A percentile compares a stretch with the other conserved stretches of the same genome.
These are phyloP conservation scores for Vitis rotundifolia DNA, from an alignment of 164 flowering plant genomes.

Conservation along the genomic window DNA sequence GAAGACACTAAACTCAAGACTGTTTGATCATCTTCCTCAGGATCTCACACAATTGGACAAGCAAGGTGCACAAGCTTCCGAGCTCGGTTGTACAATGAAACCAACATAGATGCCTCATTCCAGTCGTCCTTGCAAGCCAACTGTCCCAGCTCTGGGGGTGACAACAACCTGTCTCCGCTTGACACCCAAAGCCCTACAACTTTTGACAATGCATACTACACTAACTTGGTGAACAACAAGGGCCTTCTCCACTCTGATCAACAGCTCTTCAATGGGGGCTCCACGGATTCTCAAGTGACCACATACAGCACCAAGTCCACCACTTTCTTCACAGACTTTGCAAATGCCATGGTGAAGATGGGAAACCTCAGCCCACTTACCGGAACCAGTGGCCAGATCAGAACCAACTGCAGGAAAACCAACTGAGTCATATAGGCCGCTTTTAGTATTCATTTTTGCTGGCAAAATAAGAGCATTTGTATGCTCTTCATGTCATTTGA, in stretches of 20 bases:
- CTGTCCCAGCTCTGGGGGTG: constrained; percentile 3
- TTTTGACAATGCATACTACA: constrained; percentile 6
- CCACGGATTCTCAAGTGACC: not conserved
- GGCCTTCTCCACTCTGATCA: constrained; percentile 13
- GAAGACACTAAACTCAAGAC: too few relatives aligned
- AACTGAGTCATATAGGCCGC: too few relatives aligned
- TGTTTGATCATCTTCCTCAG: not conserved
- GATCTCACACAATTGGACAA: constrained; percentile 3
- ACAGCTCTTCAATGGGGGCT: constrained; percentile 10
- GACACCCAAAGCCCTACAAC: not conserved
- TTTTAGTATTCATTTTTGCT: too few relatives aligned
- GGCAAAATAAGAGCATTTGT: too few relatives aligned
- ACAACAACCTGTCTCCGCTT: not conserved
- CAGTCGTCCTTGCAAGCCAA: not conserved
- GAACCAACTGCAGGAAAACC: too few relatives aligned
- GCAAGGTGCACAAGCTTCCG: constrained; percentile 4
- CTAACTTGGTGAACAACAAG: constrained; percentile 2
- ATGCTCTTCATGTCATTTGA: too few relatives aligned
- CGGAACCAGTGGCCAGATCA: too few relatives aligned
- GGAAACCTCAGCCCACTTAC: too few relatives aligned
- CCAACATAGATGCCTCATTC: not conserved
- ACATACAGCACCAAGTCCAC: too few relatives aligned
- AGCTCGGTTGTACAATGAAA: not conserved
- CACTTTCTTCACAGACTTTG: too few relatives aligned
- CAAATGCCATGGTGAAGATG: too few relatives aligned